A percentile compares a stretch with the other conserved stretches of the same genome.
Evolutionary conservation across 768 basidiomycete genomes (phyloP).

Genomic region (Kwoniella sp.): DNA sequence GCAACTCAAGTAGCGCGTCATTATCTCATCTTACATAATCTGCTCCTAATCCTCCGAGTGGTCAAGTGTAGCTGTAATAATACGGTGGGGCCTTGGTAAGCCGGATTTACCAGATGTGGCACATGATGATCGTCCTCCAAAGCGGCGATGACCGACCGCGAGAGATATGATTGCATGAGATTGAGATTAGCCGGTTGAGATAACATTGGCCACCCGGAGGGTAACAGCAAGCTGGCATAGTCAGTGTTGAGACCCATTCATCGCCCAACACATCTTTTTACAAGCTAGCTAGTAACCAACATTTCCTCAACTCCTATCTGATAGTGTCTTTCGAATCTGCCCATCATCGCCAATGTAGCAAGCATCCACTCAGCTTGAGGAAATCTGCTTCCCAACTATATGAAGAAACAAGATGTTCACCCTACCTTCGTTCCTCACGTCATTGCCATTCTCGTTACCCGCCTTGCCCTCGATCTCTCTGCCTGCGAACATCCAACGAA

Average conservation of each 20-base stretch:
- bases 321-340: neutral
- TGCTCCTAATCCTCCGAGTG: neutral
- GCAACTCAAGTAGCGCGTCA: neutral
- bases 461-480: conserved; percentile 56
- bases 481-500: conserved; percentile 69
- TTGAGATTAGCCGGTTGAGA: too few species aligned
- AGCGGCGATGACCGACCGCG: neutral
- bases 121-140: neutral
- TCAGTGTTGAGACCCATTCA: neutral
- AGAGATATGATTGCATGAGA: neutral
- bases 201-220: neutral
- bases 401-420: conserved; percentile 32
- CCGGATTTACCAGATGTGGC: conserved; percentile 1
- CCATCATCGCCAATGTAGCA: neutral
- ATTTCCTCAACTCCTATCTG: neutral
- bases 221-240: too few species aligned
- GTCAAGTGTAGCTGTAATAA: too few species aligned
- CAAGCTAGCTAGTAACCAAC: neutral
- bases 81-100: neutral
- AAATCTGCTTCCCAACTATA: too few species aligned
- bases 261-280: neutral
- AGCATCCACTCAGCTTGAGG: too few species aligned
- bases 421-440: conserved; percentile 42
- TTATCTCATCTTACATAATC: neutral
- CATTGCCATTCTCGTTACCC: conserved; percentile 44